phyloP scores from a whole-genome alignment of 163 green algal species.

The Prototheca wickerhamii region DNA sequence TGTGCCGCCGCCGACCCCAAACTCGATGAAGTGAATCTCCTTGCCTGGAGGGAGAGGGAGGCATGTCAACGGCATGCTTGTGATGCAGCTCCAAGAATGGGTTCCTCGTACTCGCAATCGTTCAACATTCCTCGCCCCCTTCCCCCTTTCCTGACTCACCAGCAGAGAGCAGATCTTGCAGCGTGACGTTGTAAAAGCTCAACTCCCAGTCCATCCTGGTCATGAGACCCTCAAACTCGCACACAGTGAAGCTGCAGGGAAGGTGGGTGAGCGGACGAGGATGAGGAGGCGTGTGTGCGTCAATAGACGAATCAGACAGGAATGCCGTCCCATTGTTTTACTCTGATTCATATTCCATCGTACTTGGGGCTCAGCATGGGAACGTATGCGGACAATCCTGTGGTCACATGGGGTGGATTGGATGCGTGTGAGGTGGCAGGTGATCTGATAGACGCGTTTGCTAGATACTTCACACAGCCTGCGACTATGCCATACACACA shows the following conservation, averaged over 20 bases:
- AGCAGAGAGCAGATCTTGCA: background rate
- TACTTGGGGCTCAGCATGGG: background rate
- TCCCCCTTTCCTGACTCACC: background rate
- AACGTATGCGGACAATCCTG: background rate
- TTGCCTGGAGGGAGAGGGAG: background rate
- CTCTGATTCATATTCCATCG: background rate
- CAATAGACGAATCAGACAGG: no score
- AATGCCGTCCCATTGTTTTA: background rate
- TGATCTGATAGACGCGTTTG: no score
- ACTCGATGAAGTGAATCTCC: slow-evolving; percentile 4
- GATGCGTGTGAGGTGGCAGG: no score
- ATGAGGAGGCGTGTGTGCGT: background rate
- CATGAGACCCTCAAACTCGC: slow-evolving; percentile 15
- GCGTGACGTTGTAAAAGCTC: slow-evolving; percentile 1
- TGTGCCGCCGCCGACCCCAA: slow-evolving; percentile 5
- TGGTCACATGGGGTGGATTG: background rate
- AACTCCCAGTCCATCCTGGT: slow-evolving; percentile 6
- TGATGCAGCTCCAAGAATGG: no score
- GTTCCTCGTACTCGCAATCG: background rate
- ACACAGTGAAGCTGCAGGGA: slow-evolving; percentile 3
- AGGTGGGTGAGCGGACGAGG: background rate
- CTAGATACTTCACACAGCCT: no score
- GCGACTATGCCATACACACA: no score
- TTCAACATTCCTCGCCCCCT: background rate
- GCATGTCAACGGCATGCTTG: background rate